Percentiles rank a stretch among this genome's conserved stretches.
phyloP scores from a whole-genome alignment of 169 alveolate genomes.

The Cryptosporidium felis region DNA sequence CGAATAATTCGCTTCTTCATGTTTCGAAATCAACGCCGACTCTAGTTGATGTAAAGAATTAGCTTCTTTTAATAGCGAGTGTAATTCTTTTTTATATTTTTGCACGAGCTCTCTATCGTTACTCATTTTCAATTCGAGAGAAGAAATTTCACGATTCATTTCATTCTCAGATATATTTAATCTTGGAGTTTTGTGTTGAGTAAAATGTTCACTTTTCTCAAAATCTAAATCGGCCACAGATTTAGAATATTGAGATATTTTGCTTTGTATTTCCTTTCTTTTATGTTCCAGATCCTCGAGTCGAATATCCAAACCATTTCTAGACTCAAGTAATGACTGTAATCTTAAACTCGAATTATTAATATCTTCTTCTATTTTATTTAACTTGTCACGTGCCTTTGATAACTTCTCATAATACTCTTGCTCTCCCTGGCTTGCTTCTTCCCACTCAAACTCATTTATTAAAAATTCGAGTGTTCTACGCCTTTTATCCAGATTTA shows the following conservation, averaged over 20 bases:
- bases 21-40: conserved; percentile 19
- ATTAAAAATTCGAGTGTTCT: conserved; percentile 49
- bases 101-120: background rate
- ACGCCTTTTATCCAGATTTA: conserved; percentile 59
- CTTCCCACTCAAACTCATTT: conserved; percentile 61
- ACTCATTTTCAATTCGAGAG: background rate
- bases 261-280: conserved; percentile 16
- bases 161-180: conserved; percentile 9
- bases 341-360: background rate
- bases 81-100: background rate
- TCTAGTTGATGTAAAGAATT: conserved; percentile 3
- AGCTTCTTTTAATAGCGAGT: conserved; percentile 2
- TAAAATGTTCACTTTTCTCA: background rate
- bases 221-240: background rate
- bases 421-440: conserved; percentile 48
- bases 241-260: conserved; percentile 19
- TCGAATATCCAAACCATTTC: conserved; percentile 5
- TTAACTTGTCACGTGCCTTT: conserved; percentile 12
- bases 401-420: conserved; percentile 36
- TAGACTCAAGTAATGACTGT: background rate
- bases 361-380: background rate
- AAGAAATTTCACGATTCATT: background rate
- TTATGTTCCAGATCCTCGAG: conserved; percentile 12
- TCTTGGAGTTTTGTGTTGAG: background rate
- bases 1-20: conserved; percentile 5